phyloP scores from a whole-genome alignment of 2,329 filamentous ascomycete genomes.

The Penicillium digitatum region DNA sequence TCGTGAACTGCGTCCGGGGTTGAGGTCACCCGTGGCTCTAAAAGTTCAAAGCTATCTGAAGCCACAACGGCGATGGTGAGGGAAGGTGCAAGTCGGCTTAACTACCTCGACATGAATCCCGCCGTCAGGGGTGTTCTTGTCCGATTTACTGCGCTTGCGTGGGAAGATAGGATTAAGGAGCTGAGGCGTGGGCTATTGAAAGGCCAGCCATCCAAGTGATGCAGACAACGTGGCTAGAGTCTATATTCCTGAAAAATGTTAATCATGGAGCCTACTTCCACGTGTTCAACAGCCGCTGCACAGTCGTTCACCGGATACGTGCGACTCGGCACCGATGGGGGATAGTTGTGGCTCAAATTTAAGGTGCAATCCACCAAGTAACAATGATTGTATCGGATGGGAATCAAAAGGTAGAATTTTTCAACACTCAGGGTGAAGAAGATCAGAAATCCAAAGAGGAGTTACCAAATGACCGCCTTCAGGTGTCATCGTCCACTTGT shows the following conservation, averaged over 20 bases:
- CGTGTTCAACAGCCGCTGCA: constrained; percentile 3
- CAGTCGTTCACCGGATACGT: neutral
- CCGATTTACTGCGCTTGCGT: constrained; percentile 4
- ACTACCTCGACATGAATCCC: constrained; percentile 9
- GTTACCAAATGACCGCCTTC: neutral
- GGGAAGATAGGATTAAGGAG: constrained; percentile 10
- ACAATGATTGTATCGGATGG: neutral
- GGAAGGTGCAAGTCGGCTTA: neutral
- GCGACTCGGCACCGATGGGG: neutral
- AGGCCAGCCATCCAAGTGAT: constrained; percentile 9
- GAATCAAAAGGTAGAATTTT: neutral
- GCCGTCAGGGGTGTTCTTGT: constrained; percentile 3
- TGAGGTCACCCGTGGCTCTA: constrained; percentile 21
- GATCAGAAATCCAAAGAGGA: neutral
- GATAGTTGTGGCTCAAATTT: neutral
- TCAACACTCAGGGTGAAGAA: neutral
- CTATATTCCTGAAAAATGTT: neutral
- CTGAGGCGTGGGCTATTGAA: neutral
- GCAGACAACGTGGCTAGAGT: neutral
- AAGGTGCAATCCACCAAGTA: neutral
- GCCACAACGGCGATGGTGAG: constrained; percentile 29
- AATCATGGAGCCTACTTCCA: constrained; percentile 4
- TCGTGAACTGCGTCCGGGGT: constrained; percentile 38
- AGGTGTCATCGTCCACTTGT: constrained; percentile 4
- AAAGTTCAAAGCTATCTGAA: constrained; percentile 28